A percentile compares a stretch with the other conserved stretches of the same genome.
These are phyloP conservation scores for Stentor roeselii DNA, from an alignment of 73 alveolate genomes.

Conservation along the genomic window DNA sequence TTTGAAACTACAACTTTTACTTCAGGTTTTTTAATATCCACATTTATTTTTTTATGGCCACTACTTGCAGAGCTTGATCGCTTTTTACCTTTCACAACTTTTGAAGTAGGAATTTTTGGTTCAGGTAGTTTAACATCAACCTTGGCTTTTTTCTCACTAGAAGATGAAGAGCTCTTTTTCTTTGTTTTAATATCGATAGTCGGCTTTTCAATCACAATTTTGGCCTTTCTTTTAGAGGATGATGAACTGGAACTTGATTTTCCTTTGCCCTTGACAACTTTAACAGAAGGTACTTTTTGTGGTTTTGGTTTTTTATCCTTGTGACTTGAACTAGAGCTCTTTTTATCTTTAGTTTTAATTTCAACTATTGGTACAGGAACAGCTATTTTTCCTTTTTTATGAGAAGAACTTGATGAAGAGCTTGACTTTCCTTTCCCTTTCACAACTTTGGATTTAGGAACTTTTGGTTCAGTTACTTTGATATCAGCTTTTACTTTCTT, in stretches of 20 bases:
- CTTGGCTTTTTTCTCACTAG: not conserved
- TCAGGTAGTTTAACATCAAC: not conserved
- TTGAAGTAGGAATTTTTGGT: not conserved
- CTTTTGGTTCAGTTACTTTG: not conserved
- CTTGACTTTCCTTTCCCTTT: not conserved
- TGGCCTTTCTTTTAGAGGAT: not conserved
- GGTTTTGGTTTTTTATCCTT: not conserved
- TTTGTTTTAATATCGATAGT: not conserved
- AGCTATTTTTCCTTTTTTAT: not conserved
- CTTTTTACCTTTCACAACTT: not conserved
- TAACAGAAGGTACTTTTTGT: not conserved
- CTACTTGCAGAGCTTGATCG: not conserved
- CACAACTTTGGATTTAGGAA: not conserved
- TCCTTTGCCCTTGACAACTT: not conserved
- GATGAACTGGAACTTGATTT: not conserved
- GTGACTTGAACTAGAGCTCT: not conserved
- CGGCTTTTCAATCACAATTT: not conserved
- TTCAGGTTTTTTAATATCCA: not conserved
- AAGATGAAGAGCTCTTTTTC: not conserved
- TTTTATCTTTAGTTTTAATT: not conserved
- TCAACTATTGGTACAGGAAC: not conserved
- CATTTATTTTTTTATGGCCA: not conserved
- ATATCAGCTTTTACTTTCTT: not conserved
- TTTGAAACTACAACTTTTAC: not conserved
- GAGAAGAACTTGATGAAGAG: not conserved